phyloP scores from a whole-genome alignment of 2,329 filamentous ascomycete species.

The Phyllosticta capitalensis region DNA sequence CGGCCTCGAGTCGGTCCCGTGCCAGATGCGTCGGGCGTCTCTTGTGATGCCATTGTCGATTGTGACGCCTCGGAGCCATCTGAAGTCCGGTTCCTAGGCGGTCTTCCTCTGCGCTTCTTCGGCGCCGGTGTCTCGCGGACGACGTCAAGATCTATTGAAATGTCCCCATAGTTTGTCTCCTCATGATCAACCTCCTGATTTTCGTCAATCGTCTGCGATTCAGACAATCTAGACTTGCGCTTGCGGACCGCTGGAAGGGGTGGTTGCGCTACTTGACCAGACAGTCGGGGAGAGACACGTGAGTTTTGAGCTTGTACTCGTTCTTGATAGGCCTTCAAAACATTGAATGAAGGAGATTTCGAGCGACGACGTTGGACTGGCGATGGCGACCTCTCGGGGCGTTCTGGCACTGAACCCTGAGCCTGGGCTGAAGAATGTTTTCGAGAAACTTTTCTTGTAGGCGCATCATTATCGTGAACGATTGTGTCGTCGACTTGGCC shows the following conservation, averaged over 20 bases:
- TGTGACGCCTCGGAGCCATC: slow-evolving; percentile 18
- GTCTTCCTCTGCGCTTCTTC: slow-evolving; percentile 1
- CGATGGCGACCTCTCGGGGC: not conserved
- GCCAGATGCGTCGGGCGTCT: not conserved
- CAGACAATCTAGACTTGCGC: slow-evolving; percentile 2
- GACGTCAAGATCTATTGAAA: not conserved
- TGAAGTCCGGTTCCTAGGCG: slow-evolving; percentile 11
- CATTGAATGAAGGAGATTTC: no score
- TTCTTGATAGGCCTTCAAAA: no score
- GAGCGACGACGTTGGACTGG: no score
- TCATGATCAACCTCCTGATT: not conserved
- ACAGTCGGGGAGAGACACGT: not conserved
- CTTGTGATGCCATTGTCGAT: slow-evolving; percentile 7
- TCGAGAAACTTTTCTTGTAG: not conserved
- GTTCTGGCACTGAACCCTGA: not conserved
- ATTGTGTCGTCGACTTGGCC: not conserved
- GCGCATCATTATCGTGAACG: no score
- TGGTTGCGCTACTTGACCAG: not conserved
- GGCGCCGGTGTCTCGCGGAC: slow-evolving; percentile 2
- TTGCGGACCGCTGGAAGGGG: not conserved
- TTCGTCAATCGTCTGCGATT: not conserved
- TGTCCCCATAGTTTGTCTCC: not conserved
- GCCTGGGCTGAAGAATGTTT: not conserved
- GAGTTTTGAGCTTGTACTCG: no score
- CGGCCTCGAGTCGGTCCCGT: not conserved